Conservation (phyloP, 768 basidiomycete genomes). For the Boletus speciosus region DNA sequence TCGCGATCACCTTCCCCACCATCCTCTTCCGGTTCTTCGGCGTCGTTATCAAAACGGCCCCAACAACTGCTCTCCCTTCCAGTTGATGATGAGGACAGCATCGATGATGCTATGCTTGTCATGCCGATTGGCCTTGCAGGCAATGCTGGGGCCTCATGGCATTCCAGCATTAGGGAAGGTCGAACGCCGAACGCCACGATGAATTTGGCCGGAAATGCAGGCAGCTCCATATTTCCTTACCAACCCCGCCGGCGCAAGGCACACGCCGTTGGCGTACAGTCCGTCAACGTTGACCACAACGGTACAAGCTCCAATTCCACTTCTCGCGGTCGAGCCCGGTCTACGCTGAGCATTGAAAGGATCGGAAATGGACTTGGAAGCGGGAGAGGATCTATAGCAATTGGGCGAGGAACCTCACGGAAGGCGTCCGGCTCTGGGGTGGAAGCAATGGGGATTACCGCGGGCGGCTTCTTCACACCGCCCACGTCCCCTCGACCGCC, state of each 20-base stretch:
- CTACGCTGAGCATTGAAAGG: conserved; percentile 64
- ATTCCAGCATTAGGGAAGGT: conserved; percentile 8
- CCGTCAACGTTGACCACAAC: conserved; percentile 34
- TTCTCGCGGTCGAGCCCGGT: conserved; percentile 45
- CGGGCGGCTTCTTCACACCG: conserved; percentile 72
- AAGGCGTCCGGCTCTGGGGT: conserved; percentile 72
- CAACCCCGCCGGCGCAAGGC: conserved; percentile 43
- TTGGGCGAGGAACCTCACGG: conserved; percentile 57
- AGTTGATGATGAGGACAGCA: conserved; percentile 65
- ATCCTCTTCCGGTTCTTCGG: conserved; percentile 20
- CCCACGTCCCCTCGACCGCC: conserved; percentile 37
- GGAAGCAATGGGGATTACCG: conserved; percentile 72
- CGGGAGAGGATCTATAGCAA: conserved; percentile 56
- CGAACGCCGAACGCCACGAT: conserved; percentile 21
- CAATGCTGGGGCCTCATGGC: conserved; percentile 9
- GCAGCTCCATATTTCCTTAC: conserved; percentile 20
- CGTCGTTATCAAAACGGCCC: conserved; percentile 21
- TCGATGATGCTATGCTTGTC: conserved; percentile 72
- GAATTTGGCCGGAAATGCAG: conserved; percentile 19
- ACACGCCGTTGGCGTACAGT: conserved; percentile 27
- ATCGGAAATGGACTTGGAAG: conserved; percentile 29
- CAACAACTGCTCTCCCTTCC: conserved; percentile 26
- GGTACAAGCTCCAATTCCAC: conserved; percentile 26
- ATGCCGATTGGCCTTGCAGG: conserved; percentile 59
- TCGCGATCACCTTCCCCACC: conserved; percentile 31